Evolutionary conservation across 2,329 filamentous ascomycete genomes (phyloP).

Genomic region (Paecilomyces niveus): DNA sequence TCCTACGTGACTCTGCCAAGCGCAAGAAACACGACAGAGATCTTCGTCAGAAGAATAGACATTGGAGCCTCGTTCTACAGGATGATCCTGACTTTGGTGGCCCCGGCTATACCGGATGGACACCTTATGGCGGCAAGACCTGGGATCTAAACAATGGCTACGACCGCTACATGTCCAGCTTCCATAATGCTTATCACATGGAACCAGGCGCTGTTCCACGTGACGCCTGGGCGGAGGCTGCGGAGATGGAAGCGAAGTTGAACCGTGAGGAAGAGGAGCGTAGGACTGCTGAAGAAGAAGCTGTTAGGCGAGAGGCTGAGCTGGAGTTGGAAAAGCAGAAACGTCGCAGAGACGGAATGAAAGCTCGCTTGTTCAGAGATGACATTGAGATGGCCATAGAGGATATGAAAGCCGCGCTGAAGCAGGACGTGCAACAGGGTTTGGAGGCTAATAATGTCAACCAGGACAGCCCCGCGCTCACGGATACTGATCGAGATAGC

Average conservation of each 20-base stretch:
- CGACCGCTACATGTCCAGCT: conserved; percentile 21
- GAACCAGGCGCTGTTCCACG: conserved; percentile 13
- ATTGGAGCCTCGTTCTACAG: not conserved
- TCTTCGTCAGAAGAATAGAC: conserved; percentile 4
- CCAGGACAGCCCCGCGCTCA: not conserved
- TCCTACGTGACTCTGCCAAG: conserved; percentile 21
- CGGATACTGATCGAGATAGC: not conserved
- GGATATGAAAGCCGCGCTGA: not conserved
- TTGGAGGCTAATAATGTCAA: not conserved
- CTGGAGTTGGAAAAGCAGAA: not conserved
- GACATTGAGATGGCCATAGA: conserved; percentile 5
- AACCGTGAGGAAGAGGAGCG: not conserved
- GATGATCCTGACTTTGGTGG: not conserved
- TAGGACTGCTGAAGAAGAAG: not conserved
- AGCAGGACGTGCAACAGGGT: not conserved
- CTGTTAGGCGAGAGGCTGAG: not conserved
- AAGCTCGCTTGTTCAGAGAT: conserved; percentile 7
- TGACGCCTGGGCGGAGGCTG: not conserved
- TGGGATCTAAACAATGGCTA: conserved; percentile 1
- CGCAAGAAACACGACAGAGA: conserved; percentile 16
- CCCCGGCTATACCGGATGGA: conserved; percentile 8
- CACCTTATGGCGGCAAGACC: conserved; percentile 1
- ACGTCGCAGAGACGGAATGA: conserved; percentile 8
- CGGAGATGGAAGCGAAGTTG: not conserved
- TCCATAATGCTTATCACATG: conserved; percentile 23